phyloP scores from a whole-genome alignment of 1,284 basidiomycete species.

The Thelephora terrestris region DNA sequence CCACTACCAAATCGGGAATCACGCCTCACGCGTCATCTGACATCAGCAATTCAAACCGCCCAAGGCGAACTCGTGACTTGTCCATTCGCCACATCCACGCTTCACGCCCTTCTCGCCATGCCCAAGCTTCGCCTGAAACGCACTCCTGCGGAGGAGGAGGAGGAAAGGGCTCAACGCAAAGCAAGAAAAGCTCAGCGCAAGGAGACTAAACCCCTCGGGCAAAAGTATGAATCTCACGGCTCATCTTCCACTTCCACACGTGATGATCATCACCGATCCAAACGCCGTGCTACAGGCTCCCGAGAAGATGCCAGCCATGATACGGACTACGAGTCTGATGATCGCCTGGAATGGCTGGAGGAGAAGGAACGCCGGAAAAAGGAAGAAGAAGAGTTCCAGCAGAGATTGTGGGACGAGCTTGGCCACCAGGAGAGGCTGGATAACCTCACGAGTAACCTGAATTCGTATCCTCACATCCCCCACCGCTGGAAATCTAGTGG shows the following conservation, averaged over 20 bases:
- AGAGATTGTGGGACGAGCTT: conserved; percentile 60
- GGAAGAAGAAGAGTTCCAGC: conserved; percentile 55
- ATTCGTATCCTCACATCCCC: conserved; percentile 64
- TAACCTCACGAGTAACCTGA: conserved; percentile 44
- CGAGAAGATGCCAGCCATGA: conserved; percentile 3
- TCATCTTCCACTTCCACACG: conserved; percentile 2
- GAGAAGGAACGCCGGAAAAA: conserved; percentile 40
- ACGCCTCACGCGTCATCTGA: too few species aligned
- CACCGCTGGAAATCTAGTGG: conserved; percentile 34
- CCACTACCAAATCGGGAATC: too few species aligned
- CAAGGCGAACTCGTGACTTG: too few species aligned
- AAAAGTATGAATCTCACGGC: conserved; percentile 3
- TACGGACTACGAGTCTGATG: conserved; percentile 2
- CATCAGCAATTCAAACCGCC: too few species aligned
- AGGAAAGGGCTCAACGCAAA: conserved; percentile 41
- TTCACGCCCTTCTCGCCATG: conserved; percentile 23
- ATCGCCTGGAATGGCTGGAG: conserved; percentile 12
- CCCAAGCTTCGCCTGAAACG: conserved; percentile 61
- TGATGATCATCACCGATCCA: conserved; percentile 1
- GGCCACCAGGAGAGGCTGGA: conserved; percentile 63
- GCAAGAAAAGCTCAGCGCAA: conserved; percentile 33
- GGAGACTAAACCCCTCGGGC: conserved; percentile 23
- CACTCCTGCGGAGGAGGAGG: conserved; percentile 60
- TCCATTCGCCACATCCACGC: too few species aligned
- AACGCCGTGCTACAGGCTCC: conserved; percentile 11